These are phyloP conservation scores for Candolleomyces efflorescens DNA, from an alignment of 768 basidiomycete genomes.

Conservation along the genomic window DNA sequence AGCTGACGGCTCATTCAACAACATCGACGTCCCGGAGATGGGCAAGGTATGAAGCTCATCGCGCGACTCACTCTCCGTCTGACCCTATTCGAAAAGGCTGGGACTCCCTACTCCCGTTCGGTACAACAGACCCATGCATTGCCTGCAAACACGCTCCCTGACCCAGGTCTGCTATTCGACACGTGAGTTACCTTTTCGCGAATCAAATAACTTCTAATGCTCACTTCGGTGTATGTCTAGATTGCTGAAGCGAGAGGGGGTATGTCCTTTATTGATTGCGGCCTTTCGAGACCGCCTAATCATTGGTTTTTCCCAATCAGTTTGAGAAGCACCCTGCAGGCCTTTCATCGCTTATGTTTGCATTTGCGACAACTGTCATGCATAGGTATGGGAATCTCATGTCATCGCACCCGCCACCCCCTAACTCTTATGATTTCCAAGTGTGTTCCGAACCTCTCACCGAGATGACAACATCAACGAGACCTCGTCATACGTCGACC, in stretches of 20 bases:
- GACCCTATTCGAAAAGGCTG: slow-evolving; percentile 36
- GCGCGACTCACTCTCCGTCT: neutral
- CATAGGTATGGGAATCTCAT: slow-evolving; percentile 44
- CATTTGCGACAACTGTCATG: slow-evolving; percentile 79
- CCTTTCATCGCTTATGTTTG: slow-evolving; percentile 75
- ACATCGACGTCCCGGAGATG: slow-evolving; percentile 60
- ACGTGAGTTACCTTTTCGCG: slow-evolving; percentile 36
- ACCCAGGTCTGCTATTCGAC: slow-evolving; percentile 79
- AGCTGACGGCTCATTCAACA: slow-evolving; percentile 79
- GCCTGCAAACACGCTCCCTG: slow-evolving; percentile 66
- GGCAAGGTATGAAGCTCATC: slow-evolving; percentile 44
- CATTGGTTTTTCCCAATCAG: slow-evolving; percentile 28
- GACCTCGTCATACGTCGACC: slow-evolving; percentile 84
- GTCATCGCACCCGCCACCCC: neutral
- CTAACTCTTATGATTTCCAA: slow-evolving; percentile 20
- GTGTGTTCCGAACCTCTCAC: slow-evolving; percentile 82
- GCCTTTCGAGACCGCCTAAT: slow-evolving; percentile 8
- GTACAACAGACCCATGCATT: slow-evolving; percentile 68
- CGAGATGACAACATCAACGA: slow-evolving; percentile 65
- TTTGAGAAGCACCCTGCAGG: slow-evolving; percentile 76
- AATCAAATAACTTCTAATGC: neutral
- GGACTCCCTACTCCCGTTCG: slow-evolving; percentile 74
- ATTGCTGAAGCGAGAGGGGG: slow-evolving; percentile 52
- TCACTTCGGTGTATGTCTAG: neutral
- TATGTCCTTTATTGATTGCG: slow-evolving; percentile 20